phyloP scores from a whole-genome alignment of 2,329 filamentous ascomycete species.

The Balansia obtecta region DNA sequence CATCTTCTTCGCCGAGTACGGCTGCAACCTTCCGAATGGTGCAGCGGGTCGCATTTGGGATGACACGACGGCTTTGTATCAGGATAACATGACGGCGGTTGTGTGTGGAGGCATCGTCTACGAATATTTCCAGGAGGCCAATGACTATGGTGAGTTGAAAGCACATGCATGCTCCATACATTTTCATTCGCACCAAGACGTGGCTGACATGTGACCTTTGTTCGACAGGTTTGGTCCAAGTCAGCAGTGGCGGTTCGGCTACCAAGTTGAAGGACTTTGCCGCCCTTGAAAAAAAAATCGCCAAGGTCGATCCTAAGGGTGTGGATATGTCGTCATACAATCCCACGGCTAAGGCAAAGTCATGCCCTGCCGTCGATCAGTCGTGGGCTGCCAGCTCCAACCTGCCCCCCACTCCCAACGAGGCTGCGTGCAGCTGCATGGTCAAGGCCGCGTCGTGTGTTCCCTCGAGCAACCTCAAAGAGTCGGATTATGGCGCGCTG shows the following conservation, averaged over 20 bases:
- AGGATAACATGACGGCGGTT: conserved; percentile 66
- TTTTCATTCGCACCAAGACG: too few species aligned
- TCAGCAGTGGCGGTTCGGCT: conserved; percentile 41
- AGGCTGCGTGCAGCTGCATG: conserved; percentile 78
- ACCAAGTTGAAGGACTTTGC: conserved; percentile 63
- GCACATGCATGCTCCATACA: neutral
- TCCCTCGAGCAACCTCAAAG: conserved; percentile 43
- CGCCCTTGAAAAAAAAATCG: conserved; percentile 57
- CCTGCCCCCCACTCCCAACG: conserved; percentile 75
- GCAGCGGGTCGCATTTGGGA: conserved; percentile 63
- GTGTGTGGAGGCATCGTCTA: conserved; percentile 97
- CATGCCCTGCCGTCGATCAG: conserved; percentile 55
- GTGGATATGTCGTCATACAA: conserved; percentile 58
- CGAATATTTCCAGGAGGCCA: conserved; percentile 90
- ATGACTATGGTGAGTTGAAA: conserved; percentile 60
- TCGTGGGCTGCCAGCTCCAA: conserved; percentile 52
- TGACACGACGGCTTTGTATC: conserved; percentile 74
- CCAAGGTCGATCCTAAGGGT: conserved; percentile 51
- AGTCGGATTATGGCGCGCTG: conserved; percentile 50
- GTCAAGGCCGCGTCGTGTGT: conserved; percentile 59
- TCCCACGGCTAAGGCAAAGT: conserved; percentile 57
- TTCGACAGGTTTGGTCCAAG: conserved; percentile 48
- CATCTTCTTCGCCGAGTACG: conserved; percentile 97
- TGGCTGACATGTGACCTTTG: neutral
- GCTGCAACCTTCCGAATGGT: conserved; percentile 65